Conservation (phyloP, 805 yeast genomes). For the Candida mattraensis region DNA sequence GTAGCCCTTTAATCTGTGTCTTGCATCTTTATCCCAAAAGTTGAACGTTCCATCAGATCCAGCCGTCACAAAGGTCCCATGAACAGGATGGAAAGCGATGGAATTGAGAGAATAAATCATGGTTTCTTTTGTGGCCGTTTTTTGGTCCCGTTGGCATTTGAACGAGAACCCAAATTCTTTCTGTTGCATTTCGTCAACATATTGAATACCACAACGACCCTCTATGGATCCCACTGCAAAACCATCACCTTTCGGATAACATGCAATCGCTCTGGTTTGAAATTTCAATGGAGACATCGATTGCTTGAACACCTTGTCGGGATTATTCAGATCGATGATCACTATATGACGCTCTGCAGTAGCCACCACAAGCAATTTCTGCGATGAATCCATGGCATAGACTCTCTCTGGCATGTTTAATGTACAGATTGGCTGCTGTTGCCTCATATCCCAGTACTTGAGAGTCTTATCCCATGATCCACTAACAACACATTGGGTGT, state of each 20-base stretch:
- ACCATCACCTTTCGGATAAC: conserved; percentile 91
- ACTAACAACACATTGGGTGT: conserved; percentile 78
- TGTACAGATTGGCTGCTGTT: conserved; percentile 78
- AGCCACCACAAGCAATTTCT: conserved; percentile 84
- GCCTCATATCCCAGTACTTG: conserved; percentile 92
- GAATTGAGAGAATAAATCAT: conserved; percentile 78
- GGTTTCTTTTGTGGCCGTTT: conserved; percentile 55
- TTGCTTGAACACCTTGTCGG: conserved; percentile 76
- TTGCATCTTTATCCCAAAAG: conserved; percentile 94
- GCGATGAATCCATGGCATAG: conserved; percentile 81
- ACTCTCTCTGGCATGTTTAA: conserved; percentile 86
- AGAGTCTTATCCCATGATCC: conserved; percentile 97
- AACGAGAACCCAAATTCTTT: conserved; percentile 77
- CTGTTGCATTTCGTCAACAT: conserved; percentile 80
- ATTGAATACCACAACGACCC: conserved; percentile 94
- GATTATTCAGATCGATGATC: conserved; percentile 77
- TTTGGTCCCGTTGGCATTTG: conserved; percentile 85
- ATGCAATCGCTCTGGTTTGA: conserved; percentile 81
- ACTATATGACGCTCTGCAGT: conserved; percentile 87
- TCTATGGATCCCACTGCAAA: conserved; percentile 92
- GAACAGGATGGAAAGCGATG: conserved; percentile 81
- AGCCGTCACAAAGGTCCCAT: conserved; percentile 90
- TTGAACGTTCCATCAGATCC: conserved; percentile 94
- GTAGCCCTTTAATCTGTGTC: conserved; percentile 80
- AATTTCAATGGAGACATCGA: conserved; percentile 77